Conservation (phyloP, 192 early-diverging fungal species). For the Glomus cerebriforme region DNA sequence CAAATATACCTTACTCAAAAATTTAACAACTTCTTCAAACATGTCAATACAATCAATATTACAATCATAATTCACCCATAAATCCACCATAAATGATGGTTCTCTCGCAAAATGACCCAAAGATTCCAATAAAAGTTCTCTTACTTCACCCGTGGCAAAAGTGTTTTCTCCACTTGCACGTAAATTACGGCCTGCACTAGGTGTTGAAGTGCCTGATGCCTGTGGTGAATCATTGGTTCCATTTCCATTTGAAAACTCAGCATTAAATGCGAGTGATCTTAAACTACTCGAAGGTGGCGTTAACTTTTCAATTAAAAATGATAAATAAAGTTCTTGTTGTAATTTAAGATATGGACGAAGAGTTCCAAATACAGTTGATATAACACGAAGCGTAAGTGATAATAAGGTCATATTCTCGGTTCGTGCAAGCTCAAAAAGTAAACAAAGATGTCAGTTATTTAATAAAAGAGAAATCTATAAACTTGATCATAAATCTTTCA, state of each 20-base stretch:
- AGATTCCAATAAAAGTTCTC: conserved; percentile 85
- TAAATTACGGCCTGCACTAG: conserved; percentile 3
- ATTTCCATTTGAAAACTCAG: conserved; percentile 38
- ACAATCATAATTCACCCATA: conserved; percentile 96
- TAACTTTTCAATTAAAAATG: conserved; percentile 58
- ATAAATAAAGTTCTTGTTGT: conserved; percentile 79
- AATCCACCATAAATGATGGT: conserved; percentile 77
- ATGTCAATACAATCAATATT: conserved; percentile 80
- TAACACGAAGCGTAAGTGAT: conserved; percentile 61
- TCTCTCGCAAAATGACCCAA: conserved; percentile 72
- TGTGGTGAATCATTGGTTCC: conserved; percentile 32
- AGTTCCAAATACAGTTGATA: conserved; percentile 73
- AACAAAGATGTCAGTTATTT: conserved; percentile 23
- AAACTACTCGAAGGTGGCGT: conserved; percentile 42
- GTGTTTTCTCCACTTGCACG: conserved; percentile 1
- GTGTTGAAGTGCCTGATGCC: conserved; percentile 21
- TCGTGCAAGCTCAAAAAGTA: conserved; percentile 47
- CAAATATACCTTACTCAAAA: conserved; percentile 66
- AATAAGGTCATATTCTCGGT: conserved; percentile 61
- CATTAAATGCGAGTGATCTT: conserved; percentile 37
- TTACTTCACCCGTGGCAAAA: conserved; percentile 71
- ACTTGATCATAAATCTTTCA: conserved; percentile 33
- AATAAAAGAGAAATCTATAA: background rate
- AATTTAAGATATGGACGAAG: conserved; percentile 67
- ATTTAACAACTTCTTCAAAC: conserved; percentile 83